Conservation (phyloP, 805 yeast species). For the Ogataea trehaloabstinens region DNA sequence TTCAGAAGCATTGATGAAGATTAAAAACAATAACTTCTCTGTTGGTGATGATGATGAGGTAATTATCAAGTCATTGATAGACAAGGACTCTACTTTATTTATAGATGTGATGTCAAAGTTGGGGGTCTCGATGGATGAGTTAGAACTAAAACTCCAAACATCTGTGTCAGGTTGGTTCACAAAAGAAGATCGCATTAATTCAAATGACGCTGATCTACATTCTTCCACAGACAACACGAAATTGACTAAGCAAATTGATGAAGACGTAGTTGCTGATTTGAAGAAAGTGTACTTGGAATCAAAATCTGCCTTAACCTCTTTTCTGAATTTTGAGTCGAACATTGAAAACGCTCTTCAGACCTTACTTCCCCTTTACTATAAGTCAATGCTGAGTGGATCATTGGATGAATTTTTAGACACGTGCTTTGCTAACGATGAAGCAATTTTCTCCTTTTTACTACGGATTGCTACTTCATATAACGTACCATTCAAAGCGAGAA, state of each 20-base stretch:
- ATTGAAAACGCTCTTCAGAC: slow-evolving; percentile 40
- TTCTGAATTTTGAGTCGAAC: slow-evolving; percentile 30
- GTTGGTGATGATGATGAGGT: slow-evolving; percentile 28
- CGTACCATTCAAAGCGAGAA: slow-evolving; percentile 57
- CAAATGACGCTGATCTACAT: slow-evolving; percentile 18
- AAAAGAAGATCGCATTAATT: slow-evolving; percentile 29
- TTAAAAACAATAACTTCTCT: slow-evolving; percentile 7
- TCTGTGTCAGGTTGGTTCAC: slow-evolving; percentile 39
- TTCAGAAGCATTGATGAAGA: slow-evolving; percentile 19
- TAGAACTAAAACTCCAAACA: slow-evolving; percentile 68
- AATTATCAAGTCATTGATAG: slow-evolving; percentile 37
- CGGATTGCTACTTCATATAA: slow-evolving; percentile 56
- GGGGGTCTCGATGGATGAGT: slow-evolving; percentile 38
- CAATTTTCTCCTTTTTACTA: slow-evolving; percentile 55
- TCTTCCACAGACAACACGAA: slow-evolving; percentile 15
- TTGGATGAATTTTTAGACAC: slow-evolving; percentile 15
- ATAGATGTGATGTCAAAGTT: slow-evolving; percentile 36
- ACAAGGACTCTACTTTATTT: slow-evolving; percentile 37
- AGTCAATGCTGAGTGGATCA: slow-evolving; percentile 34
- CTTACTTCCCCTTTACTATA: slow-evolving; percentile 42
- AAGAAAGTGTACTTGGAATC: slow-evolving; percentile 6
- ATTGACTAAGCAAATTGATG: no score
- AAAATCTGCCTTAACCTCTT: slow-evolving; percentile 29
- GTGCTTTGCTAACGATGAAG: slow-evolving; percentile 15
- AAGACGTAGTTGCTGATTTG: slow-evolving; percentile 23